Evolutionary conservation across 1,284 basidiomycete species (phyloP).

Genomic region (Boletus mariae): DNA sequence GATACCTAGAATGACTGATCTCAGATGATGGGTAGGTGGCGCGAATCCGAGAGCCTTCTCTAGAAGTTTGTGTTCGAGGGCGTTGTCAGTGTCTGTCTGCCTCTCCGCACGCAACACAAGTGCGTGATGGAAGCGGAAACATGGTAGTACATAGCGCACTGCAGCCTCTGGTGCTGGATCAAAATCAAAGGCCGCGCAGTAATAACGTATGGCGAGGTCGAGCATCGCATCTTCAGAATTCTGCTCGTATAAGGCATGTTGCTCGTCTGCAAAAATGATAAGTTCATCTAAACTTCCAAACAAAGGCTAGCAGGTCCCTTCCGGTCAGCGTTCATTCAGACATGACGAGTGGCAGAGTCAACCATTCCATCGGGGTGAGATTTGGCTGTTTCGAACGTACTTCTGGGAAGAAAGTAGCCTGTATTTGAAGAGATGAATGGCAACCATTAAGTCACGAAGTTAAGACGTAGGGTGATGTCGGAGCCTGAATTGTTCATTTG

Average conservation of each 20-base stretch:
- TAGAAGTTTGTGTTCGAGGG: conserved; percentile 2
- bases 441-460: no score
- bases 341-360: no score
- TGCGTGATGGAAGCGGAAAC: conserved; percentile 7
- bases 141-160: conserved; percentile 8
- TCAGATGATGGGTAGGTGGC: conserved; percentile 8
- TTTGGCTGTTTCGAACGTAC: no score
- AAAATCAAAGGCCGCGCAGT: conserved; percentile 19
- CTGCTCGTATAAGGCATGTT: conserved; percentile 12
- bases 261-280: conserved; percentile 15
- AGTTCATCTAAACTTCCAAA: conserved; percentile 2
- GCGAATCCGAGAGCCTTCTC: conserved; percentile 9
- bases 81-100: not conserved
- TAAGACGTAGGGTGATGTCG: no score
- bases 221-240: conserved; percentile 7
- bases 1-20: conserved; percentile 8
- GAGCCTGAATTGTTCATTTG: no score
- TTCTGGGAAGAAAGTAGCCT: no score
- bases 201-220: conserved; percentile 14
- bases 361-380: no score
- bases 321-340: no score
- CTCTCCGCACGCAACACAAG: conserved; percentile 1
- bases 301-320: no score
- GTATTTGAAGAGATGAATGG: no score
- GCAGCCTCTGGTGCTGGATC: conserved; percentile 5